phyloP scores from a whole-genome alignment of 1,284 basidiomycete species.

The Ustilago vetiveriae region DNA sequence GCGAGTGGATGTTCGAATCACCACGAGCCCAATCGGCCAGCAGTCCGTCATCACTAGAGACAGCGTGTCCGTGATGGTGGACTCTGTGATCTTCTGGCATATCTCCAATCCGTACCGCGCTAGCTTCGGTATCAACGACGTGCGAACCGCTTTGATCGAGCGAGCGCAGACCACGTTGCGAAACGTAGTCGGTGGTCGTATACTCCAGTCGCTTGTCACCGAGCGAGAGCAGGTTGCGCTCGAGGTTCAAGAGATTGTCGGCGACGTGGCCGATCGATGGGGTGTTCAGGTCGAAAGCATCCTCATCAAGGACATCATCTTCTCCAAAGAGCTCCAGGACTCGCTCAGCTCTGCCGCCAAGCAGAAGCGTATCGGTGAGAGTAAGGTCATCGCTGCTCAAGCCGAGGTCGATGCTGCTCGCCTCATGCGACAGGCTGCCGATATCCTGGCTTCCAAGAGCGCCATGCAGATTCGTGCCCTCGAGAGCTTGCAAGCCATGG shows the following conservation, averaged over 20 bases:
- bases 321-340: slow-evolving; percentile 88
- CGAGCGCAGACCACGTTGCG: slow-evolving; percentile 94
- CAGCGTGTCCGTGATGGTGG: slow-evolving; percentile 86
- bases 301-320: slow-evolving; percentile 84
- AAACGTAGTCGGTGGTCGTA: slow-evolving; percentile 88
- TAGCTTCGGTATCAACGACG: slow-evolving; percentile 88
- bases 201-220: slow-evolving; percentile 71
- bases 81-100: slow-evolving; percentile 90
- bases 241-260: slow-evolving; percentile 92
- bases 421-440: slow-evolving; percentile 83
- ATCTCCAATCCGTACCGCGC: slow-evolving; percentile 72
- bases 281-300: slow-evolving; percentile 94
- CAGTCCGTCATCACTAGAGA: slow-evolving; percentile 77
- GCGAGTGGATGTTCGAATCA: slow-evolving; percentile 88
- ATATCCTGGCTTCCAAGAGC: slow-evolving; percentile 72
- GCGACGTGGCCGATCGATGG: slow-evolving; percentile 74
- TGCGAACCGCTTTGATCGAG: slow-evolving; percentile 86
- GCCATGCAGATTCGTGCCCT: slow-evolving; percentile 97
- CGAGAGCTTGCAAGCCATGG: slow-evolving; percentile 81
- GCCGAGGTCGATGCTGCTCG: slow-evolving; percentile 94
- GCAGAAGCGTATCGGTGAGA: slow-evolving; percentile 90
- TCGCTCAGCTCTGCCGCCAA: slow-evolving; percentile 91
- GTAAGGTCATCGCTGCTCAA: slow-evolving; percentile 92
- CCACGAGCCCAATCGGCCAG: slow-evolving; percentile 84
- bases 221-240: slow-evolving; percentile 95